Conservation (phyloP, 2,329 filamentous ascomycete genomes). For the Beauveria scarabaeidicola region DNA sequence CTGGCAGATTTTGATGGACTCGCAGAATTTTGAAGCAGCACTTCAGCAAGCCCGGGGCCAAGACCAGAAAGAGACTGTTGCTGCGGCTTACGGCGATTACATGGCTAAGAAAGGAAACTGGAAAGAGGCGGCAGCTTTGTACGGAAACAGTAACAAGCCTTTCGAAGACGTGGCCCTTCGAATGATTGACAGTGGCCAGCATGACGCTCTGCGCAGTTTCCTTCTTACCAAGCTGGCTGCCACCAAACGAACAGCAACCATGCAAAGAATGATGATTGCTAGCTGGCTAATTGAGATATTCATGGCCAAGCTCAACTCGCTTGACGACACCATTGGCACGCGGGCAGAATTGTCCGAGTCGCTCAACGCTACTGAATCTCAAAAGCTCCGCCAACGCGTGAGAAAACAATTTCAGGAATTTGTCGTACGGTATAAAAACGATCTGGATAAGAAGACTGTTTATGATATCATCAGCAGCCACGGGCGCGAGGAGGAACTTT, state of each 20-base stretch:
- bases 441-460: slow-evolving; percentile 82
- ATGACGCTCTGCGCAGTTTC: slow-evolving; percentile 86
- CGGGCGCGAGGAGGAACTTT: slow-evolving; percentile 82
- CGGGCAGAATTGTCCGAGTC: slow-evolving; percentile 72
- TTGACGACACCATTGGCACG: slow-evolving; percentile 90
- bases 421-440: slow-evolving; percentile 71
- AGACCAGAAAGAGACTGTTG: slow-evolving; percentile 80
- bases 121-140: slow-evolving; percentile 77
- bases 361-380: slow-evolving; percentile 60
- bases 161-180: slow-evolving; percentile 92
- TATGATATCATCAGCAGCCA: slow-evolving; percentile 97
- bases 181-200: slow-evolving; percentile 83
- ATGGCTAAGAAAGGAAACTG: slow-evolving; percentile 75
- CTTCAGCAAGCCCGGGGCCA: slow-evolving; percentile 74
- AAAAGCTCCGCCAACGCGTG: slow-evolving; percentile 61
- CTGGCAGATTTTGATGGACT: slow-evolving; percentile 86
- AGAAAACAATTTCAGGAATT: slow-evolving; percentile 83
- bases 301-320: slow-evolving; percentile 91
- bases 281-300: slow-evolving; percentile 94
- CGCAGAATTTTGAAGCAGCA: slow-evolving; percentile 81
- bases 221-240: slow-evolving; percentile 73
- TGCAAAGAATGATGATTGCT: slow-evolving; percentile 93
- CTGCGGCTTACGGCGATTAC: slow-evolving; percentile 85
- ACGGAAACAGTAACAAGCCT: slow-evolving; percentile 90
- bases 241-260: slow-evolving; percentile 73